Evolutionary conservation across 768 basidiomycete species (phyloP).

Genomic region (Amanita pallidorosea): DNA sequence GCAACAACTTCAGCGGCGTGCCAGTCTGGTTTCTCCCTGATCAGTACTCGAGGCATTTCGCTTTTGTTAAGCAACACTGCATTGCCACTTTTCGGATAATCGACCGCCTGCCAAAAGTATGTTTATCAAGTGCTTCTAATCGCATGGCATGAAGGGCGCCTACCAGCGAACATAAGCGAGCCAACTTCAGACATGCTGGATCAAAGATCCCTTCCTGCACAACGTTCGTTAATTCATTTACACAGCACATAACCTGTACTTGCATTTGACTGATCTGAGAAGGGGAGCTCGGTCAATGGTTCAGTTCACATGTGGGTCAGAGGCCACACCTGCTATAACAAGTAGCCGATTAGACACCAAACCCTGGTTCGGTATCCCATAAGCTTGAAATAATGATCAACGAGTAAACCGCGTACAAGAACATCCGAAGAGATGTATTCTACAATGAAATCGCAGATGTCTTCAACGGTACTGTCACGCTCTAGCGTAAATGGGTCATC

Average conservation of each 20-base stretch:
- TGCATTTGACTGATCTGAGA: conserved; percentile 63
- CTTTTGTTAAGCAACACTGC: conserved; percentile 41
- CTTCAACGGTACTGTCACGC: conserved; percentile 46
- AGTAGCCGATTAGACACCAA: conserved; percentile 59
- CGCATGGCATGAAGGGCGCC: neutral
- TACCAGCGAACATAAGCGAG: conserved; percentile 48
- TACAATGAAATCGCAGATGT: conserved; percentile 73
- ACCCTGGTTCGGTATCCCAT: conserved; percentile 31
- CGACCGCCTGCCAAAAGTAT: conserved; percentile 41
- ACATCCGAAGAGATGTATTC: conserved; percentile 81
- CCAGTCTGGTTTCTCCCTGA: conserved; percentile 74
- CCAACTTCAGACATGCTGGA: conserved; percentile 42
- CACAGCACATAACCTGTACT: neutral
- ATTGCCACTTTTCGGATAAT: conserved; percentile 71
- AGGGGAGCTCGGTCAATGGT: neutral
- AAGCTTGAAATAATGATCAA: neutral
- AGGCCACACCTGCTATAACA: conserved; percentile 50
- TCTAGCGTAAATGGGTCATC: conserved; percentile 27
- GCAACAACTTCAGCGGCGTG: conserved; percentile 46
- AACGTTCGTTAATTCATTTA: neutral
- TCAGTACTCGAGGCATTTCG: conserved; percentile 40
- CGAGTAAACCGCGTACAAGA: conserved; percentile 32
- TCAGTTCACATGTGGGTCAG: neutral
- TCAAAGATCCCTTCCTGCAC: conserved; percentile 53
- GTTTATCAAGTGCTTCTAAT: neutral